Conservation (phyloP, 163 green algal species). For the Scenedesmus sp. region DNA sequence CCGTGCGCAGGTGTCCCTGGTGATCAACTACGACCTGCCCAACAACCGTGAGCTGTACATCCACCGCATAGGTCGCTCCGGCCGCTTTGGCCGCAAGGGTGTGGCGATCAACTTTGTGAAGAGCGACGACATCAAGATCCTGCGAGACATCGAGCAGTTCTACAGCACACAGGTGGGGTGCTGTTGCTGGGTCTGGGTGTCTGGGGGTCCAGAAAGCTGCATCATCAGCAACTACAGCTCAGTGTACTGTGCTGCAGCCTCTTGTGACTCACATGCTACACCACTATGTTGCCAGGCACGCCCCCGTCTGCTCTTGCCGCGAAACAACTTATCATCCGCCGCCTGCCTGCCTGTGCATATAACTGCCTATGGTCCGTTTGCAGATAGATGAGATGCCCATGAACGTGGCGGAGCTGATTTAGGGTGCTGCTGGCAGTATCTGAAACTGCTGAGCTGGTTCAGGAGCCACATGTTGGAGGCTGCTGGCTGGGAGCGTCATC, state of each 20-base stretch:
- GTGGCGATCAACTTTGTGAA: slow-evolving; percentile 99
- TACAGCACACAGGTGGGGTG: slow-evolving; percentile 82
- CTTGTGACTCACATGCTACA: too few species aligned
- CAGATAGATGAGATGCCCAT: slow-evolving; percentile 94
- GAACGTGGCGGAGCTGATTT: slow-evolving; percentile 76
- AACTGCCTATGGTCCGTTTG: not conserved
- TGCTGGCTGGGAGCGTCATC: too few species aligned
- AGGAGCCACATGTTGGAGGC: not conserved
- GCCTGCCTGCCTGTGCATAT: not conserved
- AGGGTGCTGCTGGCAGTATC: not conserved
- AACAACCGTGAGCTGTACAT: slow-evolving; percentile 99
- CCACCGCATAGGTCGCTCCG: slow-evolving; percentile 94
- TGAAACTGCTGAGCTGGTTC: not conserved
- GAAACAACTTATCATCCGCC: not conserved
- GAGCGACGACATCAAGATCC: slow-evolving; percentile 90
- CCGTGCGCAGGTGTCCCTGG: slow-evolving; percentile 92
- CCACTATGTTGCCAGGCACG: not conserved
- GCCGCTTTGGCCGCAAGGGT: slow-evolving; percentile 97
- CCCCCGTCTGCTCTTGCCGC: not conserved
- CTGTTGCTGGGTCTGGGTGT: not conserved
- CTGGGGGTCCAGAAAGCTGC: not conserved
- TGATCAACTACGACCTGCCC: slow-evolving; percentile 99
- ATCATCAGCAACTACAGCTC: not conserved
- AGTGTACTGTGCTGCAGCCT: not conserved
- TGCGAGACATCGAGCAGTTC: slow-evolving; percentile 95